Percentiles rank a stretch among this genome's conserved stretches.
Conservation (phyloP, 768 basidiomycete genomes). For the Tulasnella sp. region DNA sequence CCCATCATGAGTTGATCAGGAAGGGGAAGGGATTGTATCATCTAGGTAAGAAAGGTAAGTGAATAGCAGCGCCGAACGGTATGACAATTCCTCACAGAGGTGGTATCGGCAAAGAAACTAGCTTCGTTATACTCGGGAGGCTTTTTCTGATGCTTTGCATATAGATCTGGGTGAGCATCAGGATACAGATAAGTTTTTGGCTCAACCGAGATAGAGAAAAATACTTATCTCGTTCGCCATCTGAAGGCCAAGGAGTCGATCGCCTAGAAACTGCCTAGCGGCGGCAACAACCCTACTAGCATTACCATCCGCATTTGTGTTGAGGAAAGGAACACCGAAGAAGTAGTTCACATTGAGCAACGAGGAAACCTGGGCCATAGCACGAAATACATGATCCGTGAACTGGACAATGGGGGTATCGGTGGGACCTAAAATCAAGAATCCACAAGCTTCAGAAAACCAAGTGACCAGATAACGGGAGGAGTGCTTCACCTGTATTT, state of each 20-base stretch:
- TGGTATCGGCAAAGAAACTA: slow-evolving; percentile 8
- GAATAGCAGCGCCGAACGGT: not conserved
- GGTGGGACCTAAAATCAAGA: slow-evolving; percentile 29
- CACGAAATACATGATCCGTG: slow-evolving; percentile 51
- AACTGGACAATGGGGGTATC: slow-evolving; percentile 57
- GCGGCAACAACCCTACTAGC: slow-evolving; percentile 19
- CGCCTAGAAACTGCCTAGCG: slow-evolving; percentile 48
- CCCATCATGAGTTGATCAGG: slow-evolving; percentile 37
- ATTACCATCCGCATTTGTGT: slow-evolving; percentile 10
- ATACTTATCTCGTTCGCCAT: slow-evolving; percentile 26
- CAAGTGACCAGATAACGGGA: not conserved
- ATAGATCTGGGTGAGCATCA: not conserved
- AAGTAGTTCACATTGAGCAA: slow-evolving; percentile 56
- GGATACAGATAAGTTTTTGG: not conserved
- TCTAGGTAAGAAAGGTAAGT: not conserved
- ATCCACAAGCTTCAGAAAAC: not conserved
- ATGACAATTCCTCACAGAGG: not conserved
- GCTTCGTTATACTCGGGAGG: not conserved
- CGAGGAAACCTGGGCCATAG: slow-evolving; percentile 45
- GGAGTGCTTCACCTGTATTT: not conserved
- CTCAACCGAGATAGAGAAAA: not conserved
- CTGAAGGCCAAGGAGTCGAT: slow-evolving; percentile 52
- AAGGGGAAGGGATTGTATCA: slow-evolving; percentile 6
- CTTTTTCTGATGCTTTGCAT: slow-evolving; percentile 7
- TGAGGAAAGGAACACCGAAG: slow-evolving; percentile 25